Conservation (phyloP, 1,284 basidiomycete species). For the Leccinum pseudoinsigne region DNA sequence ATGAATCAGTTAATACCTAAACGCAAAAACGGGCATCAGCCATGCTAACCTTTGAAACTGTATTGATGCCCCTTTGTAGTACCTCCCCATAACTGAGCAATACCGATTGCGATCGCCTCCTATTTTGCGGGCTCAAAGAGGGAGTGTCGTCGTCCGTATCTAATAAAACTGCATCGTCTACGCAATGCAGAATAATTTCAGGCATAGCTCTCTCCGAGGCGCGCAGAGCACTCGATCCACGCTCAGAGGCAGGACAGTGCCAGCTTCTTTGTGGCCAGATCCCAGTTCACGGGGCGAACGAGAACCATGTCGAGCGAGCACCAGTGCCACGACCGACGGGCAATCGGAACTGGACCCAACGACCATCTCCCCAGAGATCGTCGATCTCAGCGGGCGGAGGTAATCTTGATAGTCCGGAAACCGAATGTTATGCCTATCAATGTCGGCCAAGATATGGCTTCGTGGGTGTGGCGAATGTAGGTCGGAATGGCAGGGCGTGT, state of each 20-base stretch:
- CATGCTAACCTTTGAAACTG: no score
- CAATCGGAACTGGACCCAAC: constrained; percentile 16
- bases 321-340: constrained; percentile 43
- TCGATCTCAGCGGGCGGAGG: constrained; percentile 47
- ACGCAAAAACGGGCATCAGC: neutral
- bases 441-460: constrained; percentile 44
- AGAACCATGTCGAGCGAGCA: constrained; percentile 55
- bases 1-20: constrained; percentile 8
- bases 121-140: constrained; percentile 28
- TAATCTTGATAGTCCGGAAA: constrained; percentile 52
- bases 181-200: constrained; percentile 20
- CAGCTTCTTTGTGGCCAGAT: constrained; percentile 39
- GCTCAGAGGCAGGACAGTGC: constrained; percentile 25
- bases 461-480: constrained; percentile 37
- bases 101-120: constrained; percentile 58
- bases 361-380: constrained; percentile 44
- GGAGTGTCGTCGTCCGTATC: constrained; percentile 8
- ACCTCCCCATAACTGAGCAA: no score
- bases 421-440: constrained; percentile 42
- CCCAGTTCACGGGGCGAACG: constrained; percentile 58
- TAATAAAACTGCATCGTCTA: constrained; percentile 33
- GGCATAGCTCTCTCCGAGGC: constrained; percentile 40
- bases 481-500: constrained; percentile 55
- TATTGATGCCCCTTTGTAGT: no score
- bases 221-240: constrained; percentile 44